These are phyloP conservation scores for Daldinia vernicosa DNA, from an alignment of 495 filamentous ascomycete species.

Conservation along the genomic window DNA sequence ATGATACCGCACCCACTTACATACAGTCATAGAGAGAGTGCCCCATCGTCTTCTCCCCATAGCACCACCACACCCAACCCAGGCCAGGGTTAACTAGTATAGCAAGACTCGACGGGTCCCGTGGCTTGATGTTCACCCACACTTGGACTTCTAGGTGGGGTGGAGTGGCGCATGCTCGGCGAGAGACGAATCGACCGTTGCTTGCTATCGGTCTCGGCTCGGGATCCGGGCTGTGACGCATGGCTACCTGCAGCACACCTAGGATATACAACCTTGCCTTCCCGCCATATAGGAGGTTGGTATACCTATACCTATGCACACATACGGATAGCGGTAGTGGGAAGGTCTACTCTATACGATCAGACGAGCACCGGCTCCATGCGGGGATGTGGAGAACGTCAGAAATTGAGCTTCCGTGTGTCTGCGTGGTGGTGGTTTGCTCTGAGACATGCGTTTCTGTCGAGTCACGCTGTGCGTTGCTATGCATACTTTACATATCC, in stretches of 20 bases:
- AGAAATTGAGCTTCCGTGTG: not conserved
- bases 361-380: conserved; percentile 29
- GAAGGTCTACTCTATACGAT: conserved; percentile 31
- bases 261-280: conserved; percentile 26
- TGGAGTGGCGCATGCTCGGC: conserved; percentile 37
- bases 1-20: conserved; percentile 22
- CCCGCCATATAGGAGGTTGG: conserved; percentile 15
- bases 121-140: conserved; percentile 40
- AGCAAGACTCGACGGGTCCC: conserved; percentile 20
- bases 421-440: not conserved
- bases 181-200: conserved; percentile 27
- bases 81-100: conserved; percentile 13
- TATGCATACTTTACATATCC: conserved; percentile 23
- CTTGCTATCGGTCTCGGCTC: conserved; percentile 30
- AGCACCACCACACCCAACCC: conserved; percentile 37
- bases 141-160: conserved; percentile 8
- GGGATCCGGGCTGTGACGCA: conserved; percentile 41
- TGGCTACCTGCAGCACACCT: conserved; percentile 39
- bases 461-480: conserved; percentile 37
- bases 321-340: conserved; percentile 6
- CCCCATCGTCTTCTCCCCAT: not conserved
- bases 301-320: conserved; percentile 14
- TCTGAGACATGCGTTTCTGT: conserved; percentile 30
- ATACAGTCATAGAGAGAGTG: not conserved
- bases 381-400: conserved; percentile 38